These are phyloP conservation scores for Angomonas deanei DNA, from an alignment of 208 protist genomes.

Conservation along the genomic window DNA sequence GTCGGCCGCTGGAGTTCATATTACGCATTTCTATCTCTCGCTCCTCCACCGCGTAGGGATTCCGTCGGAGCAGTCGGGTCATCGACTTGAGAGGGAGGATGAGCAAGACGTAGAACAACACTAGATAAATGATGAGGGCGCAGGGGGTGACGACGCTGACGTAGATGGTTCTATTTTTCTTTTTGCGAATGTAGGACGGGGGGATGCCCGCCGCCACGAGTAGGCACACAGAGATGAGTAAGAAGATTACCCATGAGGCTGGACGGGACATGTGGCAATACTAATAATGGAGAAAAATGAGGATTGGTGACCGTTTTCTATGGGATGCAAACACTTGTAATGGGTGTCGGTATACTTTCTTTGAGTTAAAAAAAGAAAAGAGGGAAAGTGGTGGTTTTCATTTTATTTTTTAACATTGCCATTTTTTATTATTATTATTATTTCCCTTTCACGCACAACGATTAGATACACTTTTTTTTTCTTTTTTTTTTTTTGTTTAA, in stretches of 20 bases:
- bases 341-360: too few relatives aligned
- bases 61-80: background rate
- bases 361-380: background rate
- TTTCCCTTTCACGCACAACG: background rate
- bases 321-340: too few relatives aligned
- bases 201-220: slow-evolving; percentile 53
- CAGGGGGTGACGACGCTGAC: slow-evolving; percentile 36
- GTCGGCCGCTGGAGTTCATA: background rate
- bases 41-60: background rate
- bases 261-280: too few relatives aligned
- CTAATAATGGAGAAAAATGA: too few relatives aligned
- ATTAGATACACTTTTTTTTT: background rate
- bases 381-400: background rate
- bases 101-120: slow-evolving; percentile 44
- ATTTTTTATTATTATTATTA: background rate
- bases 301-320: too few relatives aligned
- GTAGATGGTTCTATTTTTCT: slow-evolving; percentile 39
- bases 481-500: background rate
- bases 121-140: slow-evolving; percentile 42
- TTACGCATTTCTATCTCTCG: background rate
- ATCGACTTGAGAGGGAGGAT: slow-evolving; percentile 33
- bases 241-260: background rate
- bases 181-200: slow-evolving; percentile 29
- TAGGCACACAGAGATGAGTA: slow-evolving; percentile 24
- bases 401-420: background rate